A percentile compares a stretch with the other conserved stretches of the same genome.
Conservation (phyloP, 371 early-diverging fungal species). For the Mucor saturninus region DNA sequence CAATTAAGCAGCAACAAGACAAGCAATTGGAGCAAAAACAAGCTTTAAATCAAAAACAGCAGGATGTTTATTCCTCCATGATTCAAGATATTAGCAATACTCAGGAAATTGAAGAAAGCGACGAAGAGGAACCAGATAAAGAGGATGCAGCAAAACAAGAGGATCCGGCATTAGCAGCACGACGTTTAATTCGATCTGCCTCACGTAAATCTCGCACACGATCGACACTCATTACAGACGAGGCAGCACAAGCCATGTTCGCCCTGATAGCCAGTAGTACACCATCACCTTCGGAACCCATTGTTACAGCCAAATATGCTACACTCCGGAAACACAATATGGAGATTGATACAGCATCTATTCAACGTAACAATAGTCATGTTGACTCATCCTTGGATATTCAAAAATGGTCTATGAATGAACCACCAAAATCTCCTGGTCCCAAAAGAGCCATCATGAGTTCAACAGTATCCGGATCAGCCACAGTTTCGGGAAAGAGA, state of each 20-base stretch:
- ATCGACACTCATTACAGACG: conserved; percentile 28
- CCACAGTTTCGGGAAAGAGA: conserved; percentile 22
- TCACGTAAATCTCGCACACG: conserved; percentile 33
- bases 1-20: conserved; percentile 2
- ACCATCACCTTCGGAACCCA: conserved; percentile 1
- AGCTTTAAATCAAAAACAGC: not conserved
- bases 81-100: conserved; percentile 10
- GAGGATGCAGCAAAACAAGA: not conserved
- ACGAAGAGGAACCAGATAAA: conserved; percentile 5
- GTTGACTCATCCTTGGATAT: not conserved
- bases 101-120: conserved; percentile 1
- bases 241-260: conserved; percentile 18
- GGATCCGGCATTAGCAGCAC: conserved; percentile 24
- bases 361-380: not conserved
- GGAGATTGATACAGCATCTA: conserved; percentile 6
- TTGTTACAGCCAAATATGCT: conserved; percentile 12
- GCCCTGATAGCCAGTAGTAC: conserved; percentile 2
- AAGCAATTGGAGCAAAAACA: not conserved
- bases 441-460: conserved; percentile 19
- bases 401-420: conserved; percentile 7
- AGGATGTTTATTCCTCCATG: conserved; percentile 8
- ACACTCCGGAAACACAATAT: conserved; percentile 15
- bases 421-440: conserved; percentile 2
- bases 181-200: conserved; percentile 29
- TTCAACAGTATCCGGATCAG: conserved; percentile 25